Base-by-base conservation (phyloP, 1,139 yeast species). In the Blastobotrys ciferrii region DNA sequence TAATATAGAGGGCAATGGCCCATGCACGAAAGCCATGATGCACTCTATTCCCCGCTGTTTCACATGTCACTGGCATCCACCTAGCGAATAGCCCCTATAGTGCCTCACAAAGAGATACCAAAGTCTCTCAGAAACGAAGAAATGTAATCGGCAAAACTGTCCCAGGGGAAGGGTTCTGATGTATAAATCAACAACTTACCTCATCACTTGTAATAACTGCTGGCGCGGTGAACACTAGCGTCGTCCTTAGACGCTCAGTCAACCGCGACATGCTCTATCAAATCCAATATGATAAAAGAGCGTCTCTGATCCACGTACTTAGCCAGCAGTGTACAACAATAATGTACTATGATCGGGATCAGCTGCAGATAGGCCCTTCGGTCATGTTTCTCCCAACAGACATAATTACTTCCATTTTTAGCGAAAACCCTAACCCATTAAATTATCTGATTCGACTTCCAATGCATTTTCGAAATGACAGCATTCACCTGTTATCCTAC, bases 151-250 rank as follows among this genome's bases (percentile, higher is more conserved):
- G n/a, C n/a, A n/a, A n/a, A n/a, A n/a, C n/a, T n/a, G n/a, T n/a
- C n/a, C n/a, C n/a, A n/a, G n/a, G 17, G 37, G 4, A 33, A 11
- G 30, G 6, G 30, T 25, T 6, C 30, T 7, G 30, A 25, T 7
- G 6, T 25, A 25, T 7, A 6, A 25, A 25, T 11, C 30, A 25
- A 25, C 11, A 5, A 36, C 40, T 36, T 14, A 48, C 35, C 45
- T 48, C 48, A n/a, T 45, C 48, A 36, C 51, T 48, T 13, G 51
- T 42, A 40, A 48, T 45, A 17, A 48, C 37, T 15, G 51, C 45
- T 12, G 51, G 48, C 1, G 48, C 43, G 1, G 51, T 48, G 39
- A 48, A 48, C 38, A 45, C 30, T 31, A 48, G 28, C 9, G 33
- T 33, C n/a, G 23, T 15, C 18, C 25, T 17, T 32, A 23, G 43